Conservation (phyloP, 2,329 filamentous ascomycete species). For the Monosporascus sp. region DNA sequence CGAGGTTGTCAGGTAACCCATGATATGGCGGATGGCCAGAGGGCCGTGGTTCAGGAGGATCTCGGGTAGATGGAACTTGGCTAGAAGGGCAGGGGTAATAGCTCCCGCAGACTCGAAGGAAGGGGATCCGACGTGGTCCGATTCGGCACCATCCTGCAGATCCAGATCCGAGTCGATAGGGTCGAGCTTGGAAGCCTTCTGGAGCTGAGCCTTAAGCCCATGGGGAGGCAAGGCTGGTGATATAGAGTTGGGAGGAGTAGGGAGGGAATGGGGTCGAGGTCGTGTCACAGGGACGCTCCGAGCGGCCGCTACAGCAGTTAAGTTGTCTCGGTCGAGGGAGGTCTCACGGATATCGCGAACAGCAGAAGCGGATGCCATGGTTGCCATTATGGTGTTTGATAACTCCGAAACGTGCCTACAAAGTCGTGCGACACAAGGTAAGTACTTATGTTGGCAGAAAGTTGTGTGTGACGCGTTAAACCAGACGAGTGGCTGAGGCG, state of each 20-base stretch:
- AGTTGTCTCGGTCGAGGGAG: constrained; percentile 61
- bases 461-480: constrained; percentile 15
- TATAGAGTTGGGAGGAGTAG: constrained; percentile 92
- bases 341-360: constrained; percentile 62
- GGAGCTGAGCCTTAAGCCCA: constrained; percentile 64
- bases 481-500: constrained; percentile 2
- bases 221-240: constrained; percentile 82
- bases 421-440: constrained; percentile 23
- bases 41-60: constrained; percentile 88
- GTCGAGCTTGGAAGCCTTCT: constrained; percentile 49
- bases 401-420: constrained; percentile 43
- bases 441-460: constrained; percentile 15
- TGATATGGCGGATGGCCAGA: constrained; percentile 89
- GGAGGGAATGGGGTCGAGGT: constrained; percentile 61
- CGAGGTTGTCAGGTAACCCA: constrained; percentile 87
- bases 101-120: constrained; percentile 66
- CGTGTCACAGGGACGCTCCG: constrained; percentile 58
- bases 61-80: constrained; percentile 83
- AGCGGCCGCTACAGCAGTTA: constrained; percentile 62
- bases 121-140: constrained; percentile 39
- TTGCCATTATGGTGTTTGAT: constrained; percentile 50
- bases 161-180: constrained; percentile 83
- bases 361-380: constrained; percentile 60
- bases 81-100: constrained; percentile 80
- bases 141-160: constrained; percentile 62